Base-by-base conservation (phyloP, 768 basidiomycete genomes). In the Collybia sordida region DNA sequence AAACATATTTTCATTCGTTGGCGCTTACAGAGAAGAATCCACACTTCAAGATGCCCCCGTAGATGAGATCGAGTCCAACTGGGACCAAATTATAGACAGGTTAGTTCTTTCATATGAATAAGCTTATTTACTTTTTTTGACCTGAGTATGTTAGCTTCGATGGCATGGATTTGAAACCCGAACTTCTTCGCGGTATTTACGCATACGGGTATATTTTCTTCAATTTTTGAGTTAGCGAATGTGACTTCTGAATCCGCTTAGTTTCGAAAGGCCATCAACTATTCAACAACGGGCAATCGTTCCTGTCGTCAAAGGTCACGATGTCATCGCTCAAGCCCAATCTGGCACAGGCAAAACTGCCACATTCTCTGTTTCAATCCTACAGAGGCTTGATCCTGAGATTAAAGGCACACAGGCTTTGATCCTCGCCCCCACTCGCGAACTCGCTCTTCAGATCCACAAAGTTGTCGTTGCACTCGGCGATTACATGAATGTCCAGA, bases 261-360 rank as follows among this genome's bases (percentile, higher is more conserved):
- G 89, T 84, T 98, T 98, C 69, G 97, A 98, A 75, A 91, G 93
- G 56, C 97, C 97, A 28, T 98, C 96, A 34, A 90, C 96, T 53
- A 99, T 99, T 69, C 97, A 99, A 74, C 94, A 98, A 75, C 90
- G 97, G 62, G 97, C 97, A 55, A 99, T 99, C 71, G 88, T 97
- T 58, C 96, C 97, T 60, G 94, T 99, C 67, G 86, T 95, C 62
- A 95, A 95, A 70, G 94, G 93, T 34, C 93, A 96, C 80, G 96
- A 98, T 80, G 95, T 97, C 62, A 98, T 98, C 62, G 96, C 95
- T 49, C 95, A 94, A 70, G 97, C 97, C 60, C 97, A 98, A 78
- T 98, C 96, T 25, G 97, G 97, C 60, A 98, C 97, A 55, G 97
- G 97, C 68, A 99, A 98, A 79, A 98, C 97, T 50, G 97, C 96